These are phyloP conservation scores for Lanmaoa rubissima DNA, from an alignment of 768 basidiomycete species.

Conservation along the genomic window DNA sequence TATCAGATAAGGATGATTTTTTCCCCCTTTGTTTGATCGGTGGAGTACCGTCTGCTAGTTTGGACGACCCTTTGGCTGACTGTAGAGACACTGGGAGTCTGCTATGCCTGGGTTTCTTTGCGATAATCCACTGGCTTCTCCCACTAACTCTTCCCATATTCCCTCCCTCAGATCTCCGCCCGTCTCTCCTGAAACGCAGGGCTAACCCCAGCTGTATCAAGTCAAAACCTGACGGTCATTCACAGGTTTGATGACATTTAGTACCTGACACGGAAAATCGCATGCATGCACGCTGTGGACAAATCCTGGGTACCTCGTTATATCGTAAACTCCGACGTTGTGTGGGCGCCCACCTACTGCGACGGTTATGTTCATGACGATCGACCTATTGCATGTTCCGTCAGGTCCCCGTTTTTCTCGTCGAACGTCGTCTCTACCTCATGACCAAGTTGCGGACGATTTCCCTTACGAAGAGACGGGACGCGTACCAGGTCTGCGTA, in stretches of 20 bases:
- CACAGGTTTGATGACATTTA: background rate
- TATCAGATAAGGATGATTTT: background rate
- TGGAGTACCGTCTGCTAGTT: background rate
- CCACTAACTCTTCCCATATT: background rate
- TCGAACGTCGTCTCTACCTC: background rate
- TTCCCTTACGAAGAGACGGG: background rate
- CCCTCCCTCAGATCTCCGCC: background rate
- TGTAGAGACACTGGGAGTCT: no score
- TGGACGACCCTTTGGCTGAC: background rate
- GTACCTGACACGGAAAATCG: background rate
- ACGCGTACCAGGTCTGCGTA: background rate
- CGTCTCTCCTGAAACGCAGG: background rate
- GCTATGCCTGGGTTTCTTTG: background rate
- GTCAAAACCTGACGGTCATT: background rate
- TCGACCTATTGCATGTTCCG: background rate
- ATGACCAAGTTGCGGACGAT: no score
- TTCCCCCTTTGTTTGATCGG: background rate
- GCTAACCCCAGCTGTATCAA: background rate
- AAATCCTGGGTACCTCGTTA: background rate
- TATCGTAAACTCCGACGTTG: no score
- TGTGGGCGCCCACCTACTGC: background rate
- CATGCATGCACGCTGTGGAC: background rate
- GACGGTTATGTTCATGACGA: background rate
- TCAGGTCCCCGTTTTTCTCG: background rate
- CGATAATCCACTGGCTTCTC: background rate